Conservation (phyloP, 352 stramenopile genomes). For the Pythium oligandrum region DNA sequence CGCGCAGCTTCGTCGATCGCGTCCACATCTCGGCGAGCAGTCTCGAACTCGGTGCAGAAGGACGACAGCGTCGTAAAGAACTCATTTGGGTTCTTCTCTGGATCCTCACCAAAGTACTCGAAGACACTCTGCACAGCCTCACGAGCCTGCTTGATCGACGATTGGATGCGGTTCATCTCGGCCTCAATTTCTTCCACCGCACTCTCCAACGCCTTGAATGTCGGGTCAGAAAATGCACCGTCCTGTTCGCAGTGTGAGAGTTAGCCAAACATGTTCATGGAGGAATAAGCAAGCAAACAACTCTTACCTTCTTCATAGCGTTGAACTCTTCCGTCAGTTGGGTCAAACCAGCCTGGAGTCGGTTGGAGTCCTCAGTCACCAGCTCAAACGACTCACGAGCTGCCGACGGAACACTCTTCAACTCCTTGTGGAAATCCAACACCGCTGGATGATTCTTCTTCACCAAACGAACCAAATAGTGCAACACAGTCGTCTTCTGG, state of each 20-base stretch:
- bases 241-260: too few relatives aligned
- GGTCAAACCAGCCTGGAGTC: conserved; percentile 42
- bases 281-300: background rate
- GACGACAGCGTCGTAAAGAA: conserved; percentile 83
- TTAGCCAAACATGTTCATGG: too few relatives aligned
- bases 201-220: conserved; percentile 30
- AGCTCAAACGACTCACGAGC: conserved; percentile 77
- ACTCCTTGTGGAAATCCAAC: conserved; percentile 90
- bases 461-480: conserved; percentile 96
- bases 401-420: conserved; percentile 78
- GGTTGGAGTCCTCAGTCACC: conserved; percentile 59
- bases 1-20: conserved; percentile 46
- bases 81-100: conserved; percentile 55
- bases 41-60: conserved; percentile 75
- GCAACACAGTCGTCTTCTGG: conserved; percentile 97
- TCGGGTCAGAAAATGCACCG: background rate
- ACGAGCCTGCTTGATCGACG: conserved; percentile 27
- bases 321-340: conserved; percentile 43
- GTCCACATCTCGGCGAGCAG: conserved; percentile 65
- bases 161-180: conserved; percentile 38
- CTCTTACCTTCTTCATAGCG: conserved; percentile 36
- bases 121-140: conserved; percentile 73
- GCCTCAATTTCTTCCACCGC: conserved; percentile 30
- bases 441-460: conserved; percentile 93
- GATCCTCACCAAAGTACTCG: conserved; percentile 85